These are phyloP conservation scores for Taiwanofungus camphoratus DNA, from an alignment of 1,284 basidiomycete genomes.

Conservation along the genomic window DNA sequence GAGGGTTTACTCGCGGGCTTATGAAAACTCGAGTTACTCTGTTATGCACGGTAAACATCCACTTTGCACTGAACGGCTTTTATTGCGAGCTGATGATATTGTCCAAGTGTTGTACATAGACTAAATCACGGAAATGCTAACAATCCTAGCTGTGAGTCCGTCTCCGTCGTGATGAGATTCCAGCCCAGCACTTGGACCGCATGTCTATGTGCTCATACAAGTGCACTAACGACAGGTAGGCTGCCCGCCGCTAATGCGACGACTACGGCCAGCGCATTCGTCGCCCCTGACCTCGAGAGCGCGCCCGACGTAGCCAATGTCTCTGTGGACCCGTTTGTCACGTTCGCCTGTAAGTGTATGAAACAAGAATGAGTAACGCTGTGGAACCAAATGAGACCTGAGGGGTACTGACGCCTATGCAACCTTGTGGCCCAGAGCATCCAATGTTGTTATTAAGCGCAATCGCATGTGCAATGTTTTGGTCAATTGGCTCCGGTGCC, in stretches of 20 bases:
- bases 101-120: no score
- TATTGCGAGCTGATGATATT: no score
- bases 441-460: conserved; percentile 7
- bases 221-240: background rate
- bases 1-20: conserved; percentile 36
- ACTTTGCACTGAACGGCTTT: no score
- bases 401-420: conserved; percentile 6
- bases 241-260: conserved; percentile 5
- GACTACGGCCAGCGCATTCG: background rate
- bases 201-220: background rate
- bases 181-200: no score
- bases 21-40: no score
- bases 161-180: no score
- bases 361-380: no score
- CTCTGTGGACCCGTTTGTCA: background rate
- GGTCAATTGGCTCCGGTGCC: conserved; percentile 5
- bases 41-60: no score
- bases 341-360: background rate
- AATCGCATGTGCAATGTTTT: conserved; percentile 5
- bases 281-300: background rate
- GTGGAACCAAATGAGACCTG: no score
- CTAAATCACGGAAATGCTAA: no score
- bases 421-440: conserved; percentile 5
- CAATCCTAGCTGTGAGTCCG: no score
- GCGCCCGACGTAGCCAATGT: conserved; percentile 4